phyloP scores from a whole-genome alignment of 768 basidiomycete species.

The Termitomyces sp. region DNA sequence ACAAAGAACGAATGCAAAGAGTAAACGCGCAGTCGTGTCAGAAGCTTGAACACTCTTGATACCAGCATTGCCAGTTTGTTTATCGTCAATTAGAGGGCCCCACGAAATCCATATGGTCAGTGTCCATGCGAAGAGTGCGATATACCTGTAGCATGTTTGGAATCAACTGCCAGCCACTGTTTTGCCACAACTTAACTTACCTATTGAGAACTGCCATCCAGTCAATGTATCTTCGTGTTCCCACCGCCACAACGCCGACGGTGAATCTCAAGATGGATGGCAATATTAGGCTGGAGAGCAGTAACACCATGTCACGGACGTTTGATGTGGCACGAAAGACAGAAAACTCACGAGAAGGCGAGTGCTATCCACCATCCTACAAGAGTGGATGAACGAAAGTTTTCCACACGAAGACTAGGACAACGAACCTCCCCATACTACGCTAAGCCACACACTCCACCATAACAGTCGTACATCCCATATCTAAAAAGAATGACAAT shows the following conservation, averaged over 20 bases:
- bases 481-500: conserved; percentile 29
- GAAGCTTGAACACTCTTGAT: conserved; percentile 38
- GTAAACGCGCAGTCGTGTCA: conserved; percentile 54
- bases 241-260: conserved; percentile 71
- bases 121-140: conserved; percentile 68
- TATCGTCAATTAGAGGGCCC: conserved; percentile 57
- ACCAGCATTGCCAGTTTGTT: conserved; percentile 28
- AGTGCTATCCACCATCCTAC: conserved; percentile 78
- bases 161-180: neutral
- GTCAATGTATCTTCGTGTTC: conserved; percentile 71
- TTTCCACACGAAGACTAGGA: conserved; percentile 1
- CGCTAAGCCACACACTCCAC: conserved; percentile 85
- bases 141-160: conserved; percentile 35
- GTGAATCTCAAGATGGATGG: conserved; percentile 57
- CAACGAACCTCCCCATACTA: conserved; percentile 70
- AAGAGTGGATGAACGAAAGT: neutral
- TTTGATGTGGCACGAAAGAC: neutral
- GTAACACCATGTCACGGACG: conserved; percentile 11
- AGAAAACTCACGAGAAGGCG: conserved; percentile 51
- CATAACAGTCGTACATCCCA: conserved; percentile 62
- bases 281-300: conserved; percentile 36
- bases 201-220: conserved; percentile 68
- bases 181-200: conserved; percentile 24
- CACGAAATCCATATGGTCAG: conserved; percentile 68
- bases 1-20: conserved; percentile 73